Base-by-base conservation (phyloP, 345 rosid genomes). In the Turnera subulata region DNA sequence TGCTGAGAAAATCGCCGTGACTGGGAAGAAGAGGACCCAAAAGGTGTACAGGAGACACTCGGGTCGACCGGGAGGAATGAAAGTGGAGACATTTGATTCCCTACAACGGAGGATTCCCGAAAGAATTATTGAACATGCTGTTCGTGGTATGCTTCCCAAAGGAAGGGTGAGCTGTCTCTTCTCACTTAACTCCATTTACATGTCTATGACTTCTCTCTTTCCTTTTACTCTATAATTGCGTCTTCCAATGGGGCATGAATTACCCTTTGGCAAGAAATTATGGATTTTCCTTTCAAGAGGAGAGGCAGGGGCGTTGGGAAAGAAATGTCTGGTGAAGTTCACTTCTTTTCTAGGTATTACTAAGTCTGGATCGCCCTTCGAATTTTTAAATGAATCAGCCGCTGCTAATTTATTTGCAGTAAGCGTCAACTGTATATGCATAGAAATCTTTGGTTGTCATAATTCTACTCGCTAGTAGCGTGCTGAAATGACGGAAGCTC, bases 61-160 rank as follows among this genome's bases (percentile, higher is more conserved):
- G 55, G 99, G 99, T 67, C 77, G 99, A 73, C 99, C 99, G 0
- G 99, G 99, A 60, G 99, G 99, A 61, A 87, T 93, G 99, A 93
- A 63, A 55, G 88, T 85, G 43, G 99, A 93, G 70, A 93, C 97
- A 12, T 89, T 93, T 47, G 79, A 82, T 63, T 96, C 86, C 37
- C 72, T 93, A 56, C 99, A 86, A 77, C 83, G 80, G 76, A 82
- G 99, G 76, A 89, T 93, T 61, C 99, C 99, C 0, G 96, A 93
- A 68, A 80, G 99, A 78, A 93, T 93, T 72, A 66, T 89, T 49
- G 99, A 89, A 75, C 99, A 93, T 51, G 99, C 99, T 53, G 99
- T 93, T 46, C 86, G 96, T 46, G 97, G 99, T 16, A 93, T 93
- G 99, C 97, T 93, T 68, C 99, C 99, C 21, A 89, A 93, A 73